phyloP scores from a whole-genome alignment of 2,329 filamentous ascomycete species.

The Paraphoma chrysanthemicola region DNA sequence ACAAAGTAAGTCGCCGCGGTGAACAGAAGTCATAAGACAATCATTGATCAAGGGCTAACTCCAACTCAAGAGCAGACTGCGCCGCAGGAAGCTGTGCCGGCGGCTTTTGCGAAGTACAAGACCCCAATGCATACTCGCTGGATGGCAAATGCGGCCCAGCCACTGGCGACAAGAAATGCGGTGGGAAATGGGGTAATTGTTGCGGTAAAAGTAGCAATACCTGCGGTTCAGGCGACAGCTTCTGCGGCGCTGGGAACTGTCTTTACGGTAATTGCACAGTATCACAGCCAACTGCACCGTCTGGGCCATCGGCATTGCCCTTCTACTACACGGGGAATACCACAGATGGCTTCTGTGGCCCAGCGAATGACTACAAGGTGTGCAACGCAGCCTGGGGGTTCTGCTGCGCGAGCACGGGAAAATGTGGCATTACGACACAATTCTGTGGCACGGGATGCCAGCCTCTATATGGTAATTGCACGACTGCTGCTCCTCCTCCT shows the following conservation, averaged over 20 bases:
- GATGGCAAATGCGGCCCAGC: constrained; percentile 12
- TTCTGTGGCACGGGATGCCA: too few species aligned
- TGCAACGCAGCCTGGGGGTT: too few species aligned
- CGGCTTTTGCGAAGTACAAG: background rate
- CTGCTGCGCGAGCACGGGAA: too few species aligned
- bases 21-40: too few species aligned
- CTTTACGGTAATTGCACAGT: background rate
- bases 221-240: constrained; percentile 6
- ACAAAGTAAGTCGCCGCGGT: background rate
- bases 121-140: background rate
- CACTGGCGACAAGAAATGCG: constrained; percentile 2
- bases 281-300: too few species aligned
- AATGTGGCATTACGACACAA: too few species aligned
- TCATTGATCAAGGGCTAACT: background rate
- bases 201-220: background rate
- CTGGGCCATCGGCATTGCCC: too few species aligned
- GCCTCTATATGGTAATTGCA: too few species aligned
- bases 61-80: background rate
- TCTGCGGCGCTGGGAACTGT: constrained; percentile 9
- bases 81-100: background rate
- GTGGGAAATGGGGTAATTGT: constrained; percentile 12
- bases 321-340: too few species aligned
- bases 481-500: too few species aligned
- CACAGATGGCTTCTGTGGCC: too few species aligned
- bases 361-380: too few species aligned